Base-by-base conservation (phyloP, 2,329 filamentous ascomycete species). In the Aspergillus latus region DNA sequence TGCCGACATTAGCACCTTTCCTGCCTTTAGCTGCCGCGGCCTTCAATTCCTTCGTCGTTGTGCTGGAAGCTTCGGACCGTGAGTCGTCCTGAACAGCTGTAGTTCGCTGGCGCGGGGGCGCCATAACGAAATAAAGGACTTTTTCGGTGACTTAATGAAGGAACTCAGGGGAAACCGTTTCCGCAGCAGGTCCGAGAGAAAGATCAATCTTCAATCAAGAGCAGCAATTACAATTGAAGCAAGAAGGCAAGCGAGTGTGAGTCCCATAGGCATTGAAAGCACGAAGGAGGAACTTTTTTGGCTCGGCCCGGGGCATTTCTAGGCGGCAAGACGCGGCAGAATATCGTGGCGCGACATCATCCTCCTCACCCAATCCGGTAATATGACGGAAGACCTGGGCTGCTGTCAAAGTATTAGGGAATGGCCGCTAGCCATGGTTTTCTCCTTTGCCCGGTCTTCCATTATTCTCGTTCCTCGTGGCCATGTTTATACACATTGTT, bases 21-120 rank as follows among this genome's bases (percentile, higher is more conserved):
- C 72, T 67, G 32, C 68, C 68, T 58, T 73, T 76, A 1, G 62
- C 58, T 7, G 66, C 57, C 5, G 68, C 64, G 7, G 62, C 54
- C 51, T 69, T 72, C 46, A 66, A 66, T 56, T 76, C 74, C 63
- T 69, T 73, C 11, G 74, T 73, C 9, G 74, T 72, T 42, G 72
- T 68, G 58, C 74, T 79, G 36, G 77, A 78, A n/a, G 75, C 72
- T 68, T 80, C 77, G n/a, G 77, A 78, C 57, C 77, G 70, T 29
- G 76, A 77, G 63, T 80, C 78, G 55, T 80, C 77, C 47, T 74
- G 65, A 53, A 66, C 61, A 21, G 70, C 67, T 29, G 70, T 59
- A 47, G 70, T 68, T 51, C 76, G 75, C 63, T 75, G 74, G 57
- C 76, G 76, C 63, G 77, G 74, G 62, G 78, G 77, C 57, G 76